phyloP scores from a whole-genome alignment of 2,329 filamentous ascomycete genomes.

The Aspergillus texensis region DNA sequence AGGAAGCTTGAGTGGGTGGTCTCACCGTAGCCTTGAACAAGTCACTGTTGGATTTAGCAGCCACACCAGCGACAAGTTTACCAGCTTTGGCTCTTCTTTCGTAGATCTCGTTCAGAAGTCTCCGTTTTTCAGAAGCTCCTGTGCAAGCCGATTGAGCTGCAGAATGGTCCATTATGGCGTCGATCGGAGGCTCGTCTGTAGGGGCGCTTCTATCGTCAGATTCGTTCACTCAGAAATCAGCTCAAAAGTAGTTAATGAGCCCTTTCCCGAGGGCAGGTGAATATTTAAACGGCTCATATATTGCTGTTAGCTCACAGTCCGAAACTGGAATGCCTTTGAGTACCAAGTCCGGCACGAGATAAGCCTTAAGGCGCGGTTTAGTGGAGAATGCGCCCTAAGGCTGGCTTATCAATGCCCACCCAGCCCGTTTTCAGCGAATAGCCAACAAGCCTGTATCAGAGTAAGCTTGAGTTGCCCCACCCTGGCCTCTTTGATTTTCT shows the following conservation, averaged over 20 bases:
- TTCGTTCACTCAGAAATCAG: neutral
- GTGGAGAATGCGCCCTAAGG: slow-evolving; percentile 1
- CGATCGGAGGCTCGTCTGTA: neutral
- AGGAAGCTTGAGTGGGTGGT: neutral
- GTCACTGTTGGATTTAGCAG: neutral
- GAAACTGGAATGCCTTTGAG: neutral
- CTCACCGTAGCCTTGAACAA: neutral
- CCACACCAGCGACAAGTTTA: neutral
- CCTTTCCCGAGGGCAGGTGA: neutral
- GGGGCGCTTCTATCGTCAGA: neutral
- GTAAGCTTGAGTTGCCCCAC: neutral
- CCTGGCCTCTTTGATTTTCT: neutral
- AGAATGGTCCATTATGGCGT: neutral
- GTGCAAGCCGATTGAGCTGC: neutral
- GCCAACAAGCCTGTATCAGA: neutral
- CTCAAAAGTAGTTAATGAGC: neutral
- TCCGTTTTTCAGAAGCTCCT: neutral
- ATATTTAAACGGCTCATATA: neutral
- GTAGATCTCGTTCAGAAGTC: neutral
- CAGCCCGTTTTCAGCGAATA: neutral
- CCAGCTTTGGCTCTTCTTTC: neutral
- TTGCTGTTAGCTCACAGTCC: neutral
- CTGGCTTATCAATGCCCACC: neutral
- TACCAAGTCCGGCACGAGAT: neutral
- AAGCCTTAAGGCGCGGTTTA: neutral